These are phyloP conservation scores for Aspergillus aculeatus DNA, from an alignment of 2,329 filamentous ascomycete species.

Conservation along the genomic window DNA sequence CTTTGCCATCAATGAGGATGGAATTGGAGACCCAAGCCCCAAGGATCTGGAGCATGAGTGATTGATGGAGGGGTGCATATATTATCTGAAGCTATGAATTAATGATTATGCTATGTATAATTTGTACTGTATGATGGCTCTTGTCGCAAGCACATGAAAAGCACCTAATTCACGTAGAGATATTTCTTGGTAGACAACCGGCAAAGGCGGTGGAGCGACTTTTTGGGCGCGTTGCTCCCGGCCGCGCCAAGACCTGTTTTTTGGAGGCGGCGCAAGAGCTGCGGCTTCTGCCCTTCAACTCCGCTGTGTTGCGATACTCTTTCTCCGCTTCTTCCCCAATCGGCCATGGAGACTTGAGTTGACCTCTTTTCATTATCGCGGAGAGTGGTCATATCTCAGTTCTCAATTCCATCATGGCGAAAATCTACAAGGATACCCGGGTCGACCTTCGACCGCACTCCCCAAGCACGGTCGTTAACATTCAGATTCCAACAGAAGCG, in stretches of 20 bases:
- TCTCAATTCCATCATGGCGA: slow-evolving; percentile 54
- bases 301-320: slow-evolving; percentile 16
- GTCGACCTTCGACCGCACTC: slow-evolving; percentile 75
- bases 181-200: neutral
- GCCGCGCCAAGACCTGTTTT: slow-evolving; percentile 40
- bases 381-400: slow-evolving; percentile 22
- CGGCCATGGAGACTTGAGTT: slow-evolving; percentile 36
- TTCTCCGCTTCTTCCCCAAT: slow-evolving; percentile 17
- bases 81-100: slow-evolving; percentile 20
- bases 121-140: neutral
- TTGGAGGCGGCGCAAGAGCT: slow-evolving; percentile 26
- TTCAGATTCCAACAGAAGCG: slow-evolving; percentile 59
- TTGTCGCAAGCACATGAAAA: too few relatives aligned
- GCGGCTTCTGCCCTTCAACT: slow-evolving; percentile 29
- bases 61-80: slow-evolving; percentile 1
- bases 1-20: slow-evolving; percentile 96
- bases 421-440: slow-evolving; percentile 82
- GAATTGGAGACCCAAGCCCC: slow-evolving; percentile 90
- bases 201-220: slow-evolving; percentile 12
- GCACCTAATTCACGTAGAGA: neutral
- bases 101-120: slow-evolving; percentile 19
- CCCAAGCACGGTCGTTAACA: slow-evolving; percentile 66
- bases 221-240: slow-evolving; percentile 10
- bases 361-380: slow-evolving; percentile 20
- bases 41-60: slow-evolving; percentile 90